A percentile compares a stretch with the other conserved stretches of the same genome.
These are phyloP conservation scores for Tolypocladium endophyticum DNA, from an alignment of 2,329 filamentous ascomycete species.

Conservation along the genomic window DNA sequence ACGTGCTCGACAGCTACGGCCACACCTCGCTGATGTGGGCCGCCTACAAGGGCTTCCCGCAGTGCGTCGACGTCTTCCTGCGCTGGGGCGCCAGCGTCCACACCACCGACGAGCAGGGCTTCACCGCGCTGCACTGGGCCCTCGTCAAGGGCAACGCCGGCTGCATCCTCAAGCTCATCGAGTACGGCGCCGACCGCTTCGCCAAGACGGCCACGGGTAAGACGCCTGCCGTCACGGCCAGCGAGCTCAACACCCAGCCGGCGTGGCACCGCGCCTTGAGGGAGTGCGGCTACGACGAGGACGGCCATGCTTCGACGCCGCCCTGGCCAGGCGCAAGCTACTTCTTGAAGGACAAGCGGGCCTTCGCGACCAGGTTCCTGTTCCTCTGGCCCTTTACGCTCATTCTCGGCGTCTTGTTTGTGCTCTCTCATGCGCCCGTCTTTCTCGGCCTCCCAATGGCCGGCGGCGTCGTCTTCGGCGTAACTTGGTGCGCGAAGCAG, in stretches of 20 bases:
- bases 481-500: slow-evolving; percentile 71
- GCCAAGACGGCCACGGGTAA: slow-evolving; percentile 84
- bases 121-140: slow-evolving; percentile 93
- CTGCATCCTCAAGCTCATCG: slow-evolving; percentile 86
- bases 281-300: slow-evolving; percentile 74
- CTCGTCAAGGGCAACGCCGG: slow-evolving; percentile 84
- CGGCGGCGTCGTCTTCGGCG: slow-evolving; percentile 51
- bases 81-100: slow-evolving; percentile 94
- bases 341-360: slow-evolving; percentile 65
- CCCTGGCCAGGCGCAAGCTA: slow-evolving; percentile 64
- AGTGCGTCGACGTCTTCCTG: slow-evolving; percentile 83
- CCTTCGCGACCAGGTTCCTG: slow-evolving; percentile 73
- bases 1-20: slow-evolving; percentile 78
- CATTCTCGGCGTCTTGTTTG: slow-evolving; percentile 58
- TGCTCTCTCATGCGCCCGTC: slow-evolving; percentile 64
- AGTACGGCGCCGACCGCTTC: slow-evolving; percentile 91
- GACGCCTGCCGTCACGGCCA: slow-evolving; percentile 74
- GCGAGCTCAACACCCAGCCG: slow-evolving; percentile 76
- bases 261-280: slow-evolving; percentile 76
- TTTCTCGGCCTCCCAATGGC: slow-evolving; percentile 67
- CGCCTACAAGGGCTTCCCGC: slow-evolving; percentile 91
- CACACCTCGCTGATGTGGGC: slow-evolving; percentile 98
- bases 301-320: slow-evolving; percentile 59
- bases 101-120: slow-evolving; percentile 80
- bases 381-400: slow-evolving; percentile 82